These are phyloP conservation scores for Peterozyma toletana DNA, from an alignment of 805 yeast species.

Conservation along the genomic window DNA sequence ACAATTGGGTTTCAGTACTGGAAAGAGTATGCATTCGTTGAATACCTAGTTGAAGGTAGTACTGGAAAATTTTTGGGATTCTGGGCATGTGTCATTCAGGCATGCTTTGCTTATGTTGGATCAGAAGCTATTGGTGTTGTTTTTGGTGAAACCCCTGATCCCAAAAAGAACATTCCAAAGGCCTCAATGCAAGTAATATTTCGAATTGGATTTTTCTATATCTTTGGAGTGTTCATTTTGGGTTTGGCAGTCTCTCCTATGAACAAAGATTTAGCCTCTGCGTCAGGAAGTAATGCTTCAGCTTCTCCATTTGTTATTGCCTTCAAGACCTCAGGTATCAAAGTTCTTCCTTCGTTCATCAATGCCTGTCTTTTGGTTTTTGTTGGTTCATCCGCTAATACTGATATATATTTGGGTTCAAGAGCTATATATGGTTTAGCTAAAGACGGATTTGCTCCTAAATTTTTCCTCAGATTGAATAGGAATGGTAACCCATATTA, in stretches of 20 bases:
- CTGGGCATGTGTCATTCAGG: slow-evolving; percentile 31
- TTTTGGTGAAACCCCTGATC: slow-evolving; percentile 44
- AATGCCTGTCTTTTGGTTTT: slow-evolving; percentile 74
- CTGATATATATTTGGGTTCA: slow-evolving; percentile 70
- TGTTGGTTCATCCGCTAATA: slow-evolving; percentile 76
- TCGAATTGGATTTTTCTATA: no score
- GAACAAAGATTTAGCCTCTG: slow-evolving; percentile 37
- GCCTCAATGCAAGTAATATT: no score
- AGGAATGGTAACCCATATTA: slow-evolving; percentile 36
- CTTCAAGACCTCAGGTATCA: slow-evolving; percentile 55
- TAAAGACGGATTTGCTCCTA: slow-evolving; percentile 36
- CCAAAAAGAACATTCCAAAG: slow-evolving; percentile 40
- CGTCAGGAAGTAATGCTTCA: slow-evolving; percentile 45
- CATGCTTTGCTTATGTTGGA: slow-evolving; percentile 37
- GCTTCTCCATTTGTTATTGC: slow-evolving; percentile 87
- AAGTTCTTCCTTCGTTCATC: slow-evolving; percentile 63
- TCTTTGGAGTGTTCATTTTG: no score
- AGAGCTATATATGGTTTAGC: slow-evolving; percentile 38
- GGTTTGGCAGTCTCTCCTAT: no score
- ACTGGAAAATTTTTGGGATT: slow-evolving; percentile 41
- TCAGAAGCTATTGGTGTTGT: slow-evolving; percentile 42
- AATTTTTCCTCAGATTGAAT: slow-evolving; percentile 31
- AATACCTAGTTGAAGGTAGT: slow-evolving; percentile 30
- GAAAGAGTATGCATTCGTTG: slow-evolving; percentile 28
- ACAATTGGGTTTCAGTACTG: slow-evolving; percentile 28